Conservation (phyloP, 768 basidiomycete species). For the Termitomyces bulborhizus region DNA sequence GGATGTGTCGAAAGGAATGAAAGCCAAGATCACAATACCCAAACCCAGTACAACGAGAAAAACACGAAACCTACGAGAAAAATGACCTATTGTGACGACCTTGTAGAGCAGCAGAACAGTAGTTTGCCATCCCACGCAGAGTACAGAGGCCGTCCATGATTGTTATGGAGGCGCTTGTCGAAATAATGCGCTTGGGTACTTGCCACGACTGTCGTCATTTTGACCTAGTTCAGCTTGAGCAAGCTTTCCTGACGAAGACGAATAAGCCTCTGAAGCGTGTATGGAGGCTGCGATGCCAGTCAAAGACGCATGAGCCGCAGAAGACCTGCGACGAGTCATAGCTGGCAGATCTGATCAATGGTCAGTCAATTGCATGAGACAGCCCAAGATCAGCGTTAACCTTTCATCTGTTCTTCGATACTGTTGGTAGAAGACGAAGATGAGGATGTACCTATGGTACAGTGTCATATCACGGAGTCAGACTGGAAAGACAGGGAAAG, state of each 20-base stretch:
- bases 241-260: neutral
- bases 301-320: constrained; percentile 1
- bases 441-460: neutral
- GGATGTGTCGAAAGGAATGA: neutral
- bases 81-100: constrained; percentile 5
- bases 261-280: constrained; percentile 3
- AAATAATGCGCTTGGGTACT: neutral
- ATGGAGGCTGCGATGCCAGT: constrained; percentile 2
- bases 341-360: constrained; percentile 10
- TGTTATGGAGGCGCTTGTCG: constrained; percentile 5
- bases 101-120: constrained; percentile 3
- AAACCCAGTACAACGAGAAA: constrained; percentile 4
- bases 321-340: constrained; percentile 11
- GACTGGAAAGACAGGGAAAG: neutral
- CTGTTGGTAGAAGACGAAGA: constrained; percentile 4
- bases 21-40: constrained; percentile 6
- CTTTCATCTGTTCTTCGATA: constrained; percentile 12
- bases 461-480: neutral
- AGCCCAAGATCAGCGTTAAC: neutral
- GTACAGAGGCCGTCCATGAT: constrained; percentile 8
- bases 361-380: neutral
- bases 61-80: neutral
- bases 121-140: constrained; percentile 1
- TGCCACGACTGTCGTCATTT: neutral
- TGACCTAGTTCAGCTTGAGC: neutral